Evolutionary conservation across 768 basidiomycete genomes (phyloP).

Genomic region (Leccinum barrowsii): DNA sequence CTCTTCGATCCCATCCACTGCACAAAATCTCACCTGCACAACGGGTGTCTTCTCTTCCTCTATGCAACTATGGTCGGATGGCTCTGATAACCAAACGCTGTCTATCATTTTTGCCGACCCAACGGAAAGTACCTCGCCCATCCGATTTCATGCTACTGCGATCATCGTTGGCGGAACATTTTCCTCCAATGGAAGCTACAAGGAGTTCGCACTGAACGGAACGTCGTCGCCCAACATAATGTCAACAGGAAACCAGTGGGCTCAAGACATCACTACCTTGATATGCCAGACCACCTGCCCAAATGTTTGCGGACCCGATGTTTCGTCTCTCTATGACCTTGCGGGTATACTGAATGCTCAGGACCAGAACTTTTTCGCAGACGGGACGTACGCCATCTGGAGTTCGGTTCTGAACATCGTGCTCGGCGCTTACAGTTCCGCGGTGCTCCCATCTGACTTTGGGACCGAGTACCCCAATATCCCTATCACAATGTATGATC

Average conservation of each 20-base stretch:
- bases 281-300: slow-evolving; percentile 8
- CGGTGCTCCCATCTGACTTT: background rate
- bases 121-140: background rate
- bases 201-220: slow-evolving; percentile 13
- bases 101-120: slow-evolving; percentile 1
- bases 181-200: slow-evolving; percentile 3
- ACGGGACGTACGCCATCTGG: background rate
- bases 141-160: slow-evolving; percentile 10
- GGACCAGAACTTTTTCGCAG: background rate
- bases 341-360: background rate
- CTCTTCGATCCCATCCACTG: slow-evolving; percentile 10
- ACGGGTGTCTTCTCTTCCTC: fast-evolving
- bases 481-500: background rate
- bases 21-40: slow-evolving; percentile 7
- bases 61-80: slow-evolving; percentile 4
- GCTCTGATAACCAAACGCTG: slow-evolving; percentile 6
- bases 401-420: slow-evolving; percentile 5
- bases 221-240: slow-evolving; percentile 13
- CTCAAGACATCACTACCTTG: slow-evolving; percentile 15
- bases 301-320: background rate
- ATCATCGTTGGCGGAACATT: slow-evolving; percentile 9
- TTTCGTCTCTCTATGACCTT: slow-evolving; percentile 7
- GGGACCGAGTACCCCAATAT: background rate
- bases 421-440: slow-evolving; percentile 9
- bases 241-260: slow-evolving; percentile 10